These are phyloP conservation scores for Lolium multiflorum DNA, from an alignment of 176 grass and related monocot species.

Conservation along the genomic window DNA sequence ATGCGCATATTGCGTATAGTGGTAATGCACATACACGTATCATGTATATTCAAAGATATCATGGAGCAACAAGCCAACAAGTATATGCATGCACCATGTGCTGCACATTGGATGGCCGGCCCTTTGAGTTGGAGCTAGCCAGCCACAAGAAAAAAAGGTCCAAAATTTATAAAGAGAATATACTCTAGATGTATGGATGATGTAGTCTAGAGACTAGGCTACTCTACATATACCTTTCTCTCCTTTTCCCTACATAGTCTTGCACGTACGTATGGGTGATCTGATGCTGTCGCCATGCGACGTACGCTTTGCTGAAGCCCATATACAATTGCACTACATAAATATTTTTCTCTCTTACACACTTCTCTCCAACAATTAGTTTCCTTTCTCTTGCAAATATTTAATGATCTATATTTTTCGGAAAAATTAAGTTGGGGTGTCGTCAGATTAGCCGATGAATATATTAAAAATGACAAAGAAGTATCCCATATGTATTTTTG, in stretches of 20 bases:
- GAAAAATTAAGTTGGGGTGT: not conserved
- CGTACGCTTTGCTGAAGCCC: not conserved
- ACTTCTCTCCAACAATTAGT: not conserved
- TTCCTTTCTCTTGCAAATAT: not conserved
- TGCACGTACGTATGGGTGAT: constrained; percentile 48
- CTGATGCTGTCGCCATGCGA: constrained; percentile 43
- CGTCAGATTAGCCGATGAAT: not conserved
- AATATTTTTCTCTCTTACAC: too few relatives aligned
- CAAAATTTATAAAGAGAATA: constrained; percentile 37
- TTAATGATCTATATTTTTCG: not conserved
- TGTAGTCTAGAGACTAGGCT: constrained; percentile 28
- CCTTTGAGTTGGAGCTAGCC: constrained; percentile 32
- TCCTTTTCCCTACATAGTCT: not conserved
- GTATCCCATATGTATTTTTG: not conserved
- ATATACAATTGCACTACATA: not conserved
- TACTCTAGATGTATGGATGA: constrained; percentile 41
- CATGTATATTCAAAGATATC: constrained; percentile 49
- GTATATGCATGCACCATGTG: constrained; percentile 48
- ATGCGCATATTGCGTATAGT: constrained; percentile 38
- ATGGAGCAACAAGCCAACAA: constrained; percentile 32
- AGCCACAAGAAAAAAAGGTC: constrained; percentile 46
- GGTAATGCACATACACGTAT: constrained; percentile 39
- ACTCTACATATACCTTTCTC: constrained; percentile 27
- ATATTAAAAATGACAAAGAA: not conserved
- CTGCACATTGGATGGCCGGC: constrained; percentile 48